Base-by-base conservation (phyloP, 768 basidiomycete species). In the Auriculariales sp. region DNA sequence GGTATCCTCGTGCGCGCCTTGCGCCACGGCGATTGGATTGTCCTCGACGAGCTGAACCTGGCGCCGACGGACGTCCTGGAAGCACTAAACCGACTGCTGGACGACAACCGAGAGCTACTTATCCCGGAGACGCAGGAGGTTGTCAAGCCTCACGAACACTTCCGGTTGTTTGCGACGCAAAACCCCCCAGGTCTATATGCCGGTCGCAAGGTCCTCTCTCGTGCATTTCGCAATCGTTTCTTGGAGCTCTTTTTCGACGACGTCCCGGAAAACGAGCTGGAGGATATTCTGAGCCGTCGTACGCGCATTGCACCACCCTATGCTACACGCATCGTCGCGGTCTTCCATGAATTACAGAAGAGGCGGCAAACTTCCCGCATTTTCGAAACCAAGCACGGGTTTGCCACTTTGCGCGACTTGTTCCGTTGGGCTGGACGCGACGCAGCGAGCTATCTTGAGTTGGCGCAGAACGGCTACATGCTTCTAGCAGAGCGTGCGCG, bases 1-100 rank as follows among this genome's bases (percentile, higher is more conserved):
- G 95, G 95, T 7, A 68, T 99, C 0, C 74, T 99, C 22, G 90
- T 98, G 9, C 86, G 83, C 45, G 94, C 95, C 3, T 72, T 99
- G 17, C 80, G 92, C 28, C 69, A 78, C 28, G 95, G 95, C 10
- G 81, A 97, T 62, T 99, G 95, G 95, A 89, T 99, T 50, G 95
- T 99, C 10, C 74, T 99, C 33, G 95, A 99, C 59, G 95, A 99
- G 61, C 73, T 99, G 55, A 99, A 99, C 63, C 70, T 99, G 34
- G 95, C 95, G 3, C 95, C 95, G 2, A 98, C 91, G 3, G 95
- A 99, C 59, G 95, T 99, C 3, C 74, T 99, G 46, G 95, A 99
- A 63, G 94, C 95, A 0, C 76, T 99, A 31, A 99, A 99, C 62
- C 81, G 95, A 25, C 73, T 99, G 6, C 74, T 99, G 28, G 95